These are phyloP conservation scores for Diaporthe australafricana DNA, from an alignment of 2,329 filamentous ascomycete species.

Conservation along the genomic window DNA sequence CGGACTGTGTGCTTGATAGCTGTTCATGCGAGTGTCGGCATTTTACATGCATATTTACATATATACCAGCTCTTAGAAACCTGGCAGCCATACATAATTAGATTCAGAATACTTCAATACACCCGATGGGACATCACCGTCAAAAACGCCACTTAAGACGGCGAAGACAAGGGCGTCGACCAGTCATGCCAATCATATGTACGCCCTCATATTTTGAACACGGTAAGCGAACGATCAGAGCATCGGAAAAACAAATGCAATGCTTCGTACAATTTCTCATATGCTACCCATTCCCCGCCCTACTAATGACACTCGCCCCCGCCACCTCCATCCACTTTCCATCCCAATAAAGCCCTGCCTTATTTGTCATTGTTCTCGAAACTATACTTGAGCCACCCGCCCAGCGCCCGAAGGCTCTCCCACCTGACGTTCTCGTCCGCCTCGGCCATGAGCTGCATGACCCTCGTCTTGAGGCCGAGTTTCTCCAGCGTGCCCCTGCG, in stretches of 20 bases:
- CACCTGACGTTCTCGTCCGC: conserved; percentile 89
- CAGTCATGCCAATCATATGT: neutral
- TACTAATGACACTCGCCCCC: no score
- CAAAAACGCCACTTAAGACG: neutral
- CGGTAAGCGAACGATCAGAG: neutral
- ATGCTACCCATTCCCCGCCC: neutral
- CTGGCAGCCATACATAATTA: neutral
- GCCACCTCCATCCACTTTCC: no score
- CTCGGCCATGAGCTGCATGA: conserved; percentile 95
- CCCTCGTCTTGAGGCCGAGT: conserved; percentile 83
- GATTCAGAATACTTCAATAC: no score
- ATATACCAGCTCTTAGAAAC: no score
- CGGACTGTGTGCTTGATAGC: no score
- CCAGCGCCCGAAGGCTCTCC: conserved; percentile 89
- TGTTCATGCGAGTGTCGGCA: no score
- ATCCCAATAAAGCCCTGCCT: neutral
- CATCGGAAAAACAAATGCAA: conserved; percentile 28
- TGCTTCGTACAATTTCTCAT: conserved; percentile 36
- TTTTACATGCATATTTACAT: no score
- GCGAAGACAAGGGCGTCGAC: neutral
- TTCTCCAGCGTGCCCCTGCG: conserved; percentile 84
- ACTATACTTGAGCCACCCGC: conserved; percentile 73
- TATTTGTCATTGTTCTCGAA: conserved; percentile 57
- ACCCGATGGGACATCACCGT: neutral
- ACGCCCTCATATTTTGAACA: neutral